Conservation (phyloP, 2,329 filamentous ascomycete species). For the Diaporthe citrichinensis region DNA sequence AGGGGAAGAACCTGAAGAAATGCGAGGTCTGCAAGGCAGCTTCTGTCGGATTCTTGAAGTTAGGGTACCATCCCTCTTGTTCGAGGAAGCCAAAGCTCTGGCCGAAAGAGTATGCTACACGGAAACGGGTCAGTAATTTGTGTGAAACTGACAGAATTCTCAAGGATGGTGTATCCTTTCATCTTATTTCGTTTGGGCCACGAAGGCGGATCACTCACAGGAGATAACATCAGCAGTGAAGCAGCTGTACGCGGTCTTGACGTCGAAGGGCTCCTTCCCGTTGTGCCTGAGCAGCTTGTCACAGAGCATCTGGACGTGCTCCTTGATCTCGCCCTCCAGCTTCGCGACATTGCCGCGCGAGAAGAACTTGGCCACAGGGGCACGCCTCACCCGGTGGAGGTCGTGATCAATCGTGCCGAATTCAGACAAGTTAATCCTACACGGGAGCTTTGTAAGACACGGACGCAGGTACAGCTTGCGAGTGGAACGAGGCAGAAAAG, state of each 20-base stretch:
- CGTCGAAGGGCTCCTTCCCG: conserved; percentile 30
- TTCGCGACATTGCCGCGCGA: conserved; percentile 41
- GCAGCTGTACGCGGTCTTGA: conserved; percentile 40
- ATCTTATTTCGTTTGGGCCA: conserved; percentile 5
- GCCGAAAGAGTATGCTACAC: conserved; percentile 42
- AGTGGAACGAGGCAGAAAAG: too few relatives aligned
- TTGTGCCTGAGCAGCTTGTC: conserved; percentile 40
- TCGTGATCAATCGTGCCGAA: conserved; percentile 42
- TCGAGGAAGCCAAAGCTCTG: conserved; percentile 45
- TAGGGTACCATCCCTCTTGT: conserved; percentile 46
- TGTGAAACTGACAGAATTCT: not conserved
- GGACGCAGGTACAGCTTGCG: too few relatives aligned
- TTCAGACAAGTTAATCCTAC: conserved; percentile 27
- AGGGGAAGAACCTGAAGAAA: conserved; percentile 44
- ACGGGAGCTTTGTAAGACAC: not conserved
- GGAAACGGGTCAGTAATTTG: not conserved
- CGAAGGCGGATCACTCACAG: conserved; percentile 14
- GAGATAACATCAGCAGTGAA: conserved; percentile 41
- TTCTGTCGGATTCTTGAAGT: conserved; percentile 45
- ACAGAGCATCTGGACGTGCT: conserved; percentile 43
- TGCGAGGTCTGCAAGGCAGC: conserved; percentile 46
- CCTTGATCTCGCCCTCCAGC: conserved; percentile 44
- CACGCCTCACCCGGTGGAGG: conserved; percentile 42
- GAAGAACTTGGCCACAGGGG: conserved; percentile 44
- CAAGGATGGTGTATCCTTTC: not conserved